Percentiles rank a stretch among this genome's conserved stretches.
Conservation (phyloP, 129 eudicot species). For the Tagetes patula region DNA sequence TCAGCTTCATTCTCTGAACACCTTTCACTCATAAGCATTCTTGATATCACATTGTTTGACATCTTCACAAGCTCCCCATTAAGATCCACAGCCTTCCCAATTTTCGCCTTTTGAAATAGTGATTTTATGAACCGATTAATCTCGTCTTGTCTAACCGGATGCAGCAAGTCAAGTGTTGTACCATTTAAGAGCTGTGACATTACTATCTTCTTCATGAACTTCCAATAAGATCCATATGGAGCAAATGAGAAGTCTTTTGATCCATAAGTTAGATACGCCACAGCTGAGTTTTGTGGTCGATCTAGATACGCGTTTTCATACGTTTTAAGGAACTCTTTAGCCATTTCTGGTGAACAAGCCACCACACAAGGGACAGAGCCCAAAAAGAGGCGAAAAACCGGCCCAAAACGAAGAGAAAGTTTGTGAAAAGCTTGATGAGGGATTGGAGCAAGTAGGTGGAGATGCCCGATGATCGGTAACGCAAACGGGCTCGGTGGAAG, state of each 20-base stretch:
- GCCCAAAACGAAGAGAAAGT: slow-evolving; percentile 35
- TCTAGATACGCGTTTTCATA: slow-evolving; percentile 26
- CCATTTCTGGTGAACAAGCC: slow-evolving; percentile 21
- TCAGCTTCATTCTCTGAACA: slow-evolving; percentile 29
- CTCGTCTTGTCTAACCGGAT: slow-evolving; percentile 34
- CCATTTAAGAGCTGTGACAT: slow-evolving; percentile 35
- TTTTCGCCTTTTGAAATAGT: neutral
- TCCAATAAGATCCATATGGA: slow-evolving; percentile 40
- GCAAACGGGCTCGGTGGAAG: slow-evolving; percentile 44
- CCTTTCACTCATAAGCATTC: slow-evolving; percentile 44
- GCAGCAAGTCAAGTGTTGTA: slow-evolving; percentile 28
- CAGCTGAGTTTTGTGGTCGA: slow-evolving; percentile 31
- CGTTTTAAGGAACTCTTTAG: slow-evolving; percentile 34
- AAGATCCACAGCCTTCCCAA: slow-evolving; percentile 25
- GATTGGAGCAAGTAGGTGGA: slow-evolving; percentile 34
- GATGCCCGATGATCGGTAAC: slow-evolving; percentile 46
- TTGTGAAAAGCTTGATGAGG: slow-evolving; percentile 36
- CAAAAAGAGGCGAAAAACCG: neutral
- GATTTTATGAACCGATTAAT: slow-evolving; percentile 14
- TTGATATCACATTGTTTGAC: slow-evolving; percentile 41
- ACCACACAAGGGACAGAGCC: too few species aligned
- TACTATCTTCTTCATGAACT: slow-evolving; percentile 42
- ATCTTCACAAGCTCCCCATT: slow-evolving; percentile 29
- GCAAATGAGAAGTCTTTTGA: slow-evolving; percentile 12
- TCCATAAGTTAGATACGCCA: slow-evolving; percentile 16